These are phyloP conservation scores for Chrysoporthe puriensis DNA, from an alignment of 2,329 filamentous ascomycete species.

Conservation along the genomic window DNA sequence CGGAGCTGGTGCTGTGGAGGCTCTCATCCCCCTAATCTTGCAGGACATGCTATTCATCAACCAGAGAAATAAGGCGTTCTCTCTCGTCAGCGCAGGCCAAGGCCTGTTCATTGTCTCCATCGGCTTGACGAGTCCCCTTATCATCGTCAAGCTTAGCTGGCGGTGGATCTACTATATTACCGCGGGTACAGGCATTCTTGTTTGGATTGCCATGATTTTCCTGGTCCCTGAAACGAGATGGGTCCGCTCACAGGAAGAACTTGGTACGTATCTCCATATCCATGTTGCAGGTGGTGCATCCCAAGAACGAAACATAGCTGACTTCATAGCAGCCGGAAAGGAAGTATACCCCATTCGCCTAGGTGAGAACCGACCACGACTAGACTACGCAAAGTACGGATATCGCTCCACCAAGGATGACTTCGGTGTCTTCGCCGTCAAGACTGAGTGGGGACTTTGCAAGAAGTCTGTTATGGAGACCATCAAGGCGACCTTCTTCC, in stretches of 20 bases:
- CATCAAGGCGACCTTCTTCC: slow-evolving; percentile 31
- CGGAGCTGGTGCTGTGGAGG: slow-evolving; percentile 33
- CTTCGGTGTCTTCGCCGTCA: slow-evolving; percentile 30
- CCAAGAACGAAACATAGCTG: not conserved
- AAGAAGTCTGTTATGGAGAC: slow-evolving; percentile 28
- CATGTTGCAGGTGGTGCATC: rapidly evolving
- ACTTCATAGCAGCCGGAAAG: slow-evolving; percentile 26
- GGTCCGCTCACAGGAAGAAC: slow-evolving; percentile 30
- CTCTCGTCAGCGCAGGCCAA: slow-evolving; percentile 31
- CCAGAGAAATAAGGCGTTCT: slow-evolving; percentile 33
- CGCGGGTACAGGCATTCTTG: slow-evolving; percentile 25
- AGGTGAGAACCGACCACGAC: slow-evolving; percentile 29
- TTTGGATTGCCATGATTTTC: slow-evolving; percentile 32
- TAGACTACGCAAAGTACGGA: slow-evolving; percentile 31
- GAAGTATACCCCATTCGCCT: slow-evolving; percentile 28
- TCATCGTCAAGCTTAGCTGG: slow-evolving; percentile 31
- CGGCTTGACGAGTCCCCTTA: slow-evolving; percentile 29
- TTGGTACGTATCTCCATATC: slow-evolving; percentile 26
- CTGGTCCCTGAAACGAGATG: slow-evolving; percentile 33
- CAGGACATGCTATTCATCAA: slow-evolving; percentile 35
- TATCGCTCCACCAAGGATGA: slow-evolving; percentile 30
- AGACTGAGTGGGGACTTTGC: slow-evolving; percentile 29
- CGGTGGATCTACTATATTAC: slow-evolving; percentile 34
- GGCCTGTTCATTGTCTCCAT: slow-evolving; percentile 30
- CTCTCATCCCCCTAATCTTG: slow-evolving; percentile 34